phyloP scores from a whole-genome alignment of 106 monocot genomes.

The Phalaenopsis equestris region DNA sequence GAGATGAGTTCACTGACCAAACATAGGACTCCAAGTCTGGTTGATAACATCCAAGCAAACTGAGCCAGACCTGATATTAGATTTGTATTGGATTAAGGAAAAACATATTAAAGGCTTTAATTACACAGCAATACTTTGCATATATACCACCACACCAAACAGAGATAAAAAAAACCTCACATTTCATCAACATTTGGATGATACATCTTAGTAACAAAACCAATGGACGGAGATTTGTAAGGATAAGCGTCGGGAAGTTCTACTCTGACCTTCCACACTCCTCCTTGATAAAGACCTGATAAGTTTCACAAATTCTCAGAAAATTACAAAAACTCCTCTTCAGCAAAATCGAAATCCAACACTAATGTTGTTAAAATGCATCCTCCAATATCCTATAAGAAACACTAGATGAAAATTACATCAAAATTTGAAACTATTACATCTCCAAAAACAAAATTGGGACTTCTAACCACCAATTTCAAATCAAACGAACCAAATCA shows the following conservation, averaged over 20 bases:
- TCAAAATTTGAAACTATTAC: neutral
- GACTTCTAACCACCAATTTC: neutral
- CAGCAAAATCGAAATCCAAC: neutral
- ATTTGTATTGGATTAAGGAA: neutral
- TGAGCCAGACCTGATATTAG: slow-evolving; percentile 58
- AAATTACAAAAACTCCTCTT: neutral
- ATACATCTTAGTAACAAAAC: slow-evolving; percentile 32
- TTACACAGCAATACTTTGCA: too few relatives aligned
- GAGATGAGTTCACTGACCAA: slow-evolving; percentile 32
- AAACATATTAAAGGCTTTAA: neutral
- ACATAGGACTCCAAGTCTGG: slow-evolving; percentile 90
- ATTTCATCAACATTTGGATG: slow-evolving; percentile 44
- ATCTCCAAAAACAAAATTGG: neutral
- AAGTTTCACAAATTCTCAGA: neutral
- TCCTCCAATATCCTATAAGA: neutral
- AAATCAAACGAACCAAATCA: neutral
- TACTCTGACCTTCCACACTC: slow-evolving; percentile 33
- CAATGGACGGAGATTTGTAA: slow-evolving; percentile 36
- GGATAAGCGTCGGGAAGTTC: slow-evolving; percentile 38
- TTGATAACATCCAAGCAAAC: slow-evolving; percentile 93
- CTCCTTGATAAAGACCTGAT: slow-evolving; percentile 36
- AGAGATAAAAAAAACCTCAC: slow-evolving; percentile 8
- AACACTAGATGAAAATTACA: neutral
- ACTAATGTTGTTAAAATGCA: neutral
- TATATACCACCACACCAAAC: neutral